phyloP scores from a whole-genome alignment of 768 basidiomycete species.

The Leccinum variicolor region DNA sequence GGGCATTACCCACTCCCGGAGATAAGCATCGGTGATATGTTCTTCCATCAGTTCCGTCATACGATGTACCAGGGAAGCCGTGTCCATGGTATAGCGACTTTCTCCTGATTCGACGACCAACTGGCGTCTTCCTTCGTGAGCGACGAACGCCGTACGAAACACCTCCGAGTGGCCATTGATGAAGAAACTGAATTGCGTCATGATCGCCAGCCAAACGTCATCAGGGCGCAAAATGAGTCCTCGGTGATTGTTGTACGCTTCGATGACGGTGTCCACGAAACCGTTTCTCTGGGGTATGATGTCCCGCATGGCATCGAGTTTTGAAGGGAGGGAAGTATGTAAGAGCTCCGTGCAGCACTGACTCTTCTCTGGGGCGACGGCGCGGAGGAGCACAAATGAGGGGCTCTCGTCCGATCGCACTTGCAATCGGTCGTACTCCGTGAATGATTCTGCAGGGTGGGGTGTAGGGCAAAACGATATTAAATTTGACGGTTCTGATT shows the following conservation, averaged over 20 bases:
- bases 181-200: constrained; percentile 38
- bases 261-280: constrained; percentile 34
- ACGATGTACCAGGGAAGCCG: constrained; percentile 25
- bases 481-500: not conserved
- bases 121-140: constrained; percentile 22
- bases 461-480: constrained; percentile 24
- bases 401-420: constrained; percentile 22
- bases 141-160: constrained; percentile 31
- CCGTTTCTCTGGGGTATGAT: constrained; percentile 32
- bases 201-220: constrained; percentile 42
- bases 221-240: constrained; percentile 45
- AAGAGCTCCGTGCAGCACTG: constrained; percentile 24
- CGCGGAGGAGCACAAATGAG: constrained; percentile 18
- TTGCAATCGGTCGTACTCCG: constrained; percentile 27
- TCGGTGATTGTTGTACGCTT: constrained; percentile 35
- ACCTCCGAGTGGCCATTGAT: constrained; percentile 36
- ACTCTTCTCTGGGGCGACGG: constrained; percentile 20
- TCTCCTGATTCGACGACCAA: constrained; percentile 24
- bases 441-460: constrained; percentile 28
- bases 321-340: constrained; percentile 25
- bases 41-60: constrained; percentile 23
- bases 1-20: constrained; percentile 41
- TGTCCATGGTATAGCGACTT: constrained; percentile 29
- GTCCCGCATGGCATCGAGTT: constrained; percentile 22
- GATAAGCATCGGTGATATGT: constrained; percentile 19